These are phyloP conservation scores for Talaromyces sp. DNA, from an alignment of 2,329 filamentous ascomycete genomes.

Conservation along the genomic window DNA sequence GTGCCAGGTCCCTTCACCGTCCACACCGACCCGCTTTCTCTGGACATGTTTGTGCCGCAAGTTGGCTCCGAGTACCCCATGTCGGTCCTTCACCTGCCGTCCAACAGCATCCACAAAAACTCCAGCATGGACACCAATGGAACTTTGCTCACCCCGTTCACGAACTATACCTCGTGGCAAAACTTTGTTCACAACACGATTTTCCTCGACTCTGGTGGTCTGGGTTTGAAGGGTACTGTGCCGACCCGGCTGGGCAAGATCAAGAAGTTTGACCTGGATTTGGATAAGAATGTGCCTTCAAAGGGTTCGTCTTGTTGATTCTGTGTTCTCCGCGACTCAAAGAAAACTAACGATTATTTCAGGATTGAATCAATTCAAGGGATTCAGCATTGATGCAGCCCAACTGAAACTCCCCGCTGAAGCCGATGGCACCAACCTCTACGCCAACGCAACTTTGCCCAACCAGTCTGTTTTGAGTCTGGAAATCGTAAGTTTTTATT, in stretches of 20 bases:
- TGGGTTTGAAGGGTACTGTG: conserved; percentile 25
- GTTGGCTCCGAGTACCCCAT: conserved; percentile 22
- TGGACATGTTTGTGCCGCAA: conserved; percentile 31
- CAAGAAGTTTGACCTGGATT: conserved; percentile 26
- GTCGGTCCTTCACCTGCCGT: conserved; percentile 20
- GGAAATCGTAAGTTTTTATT: conserved; percentile 34
- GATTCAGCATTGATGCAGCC: conserved; percentile 44
- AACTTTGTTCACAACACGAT: conserved; percentile 29
- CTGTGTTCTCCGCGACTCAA: background rate
- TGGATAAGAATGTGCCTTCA: conserved; percentile 30
- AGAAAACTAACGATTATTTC: conserved; percentile 1
- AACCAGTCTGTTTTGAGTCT: conserved; percentile 55
- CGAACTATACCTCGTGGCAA: conserved; percentile 23
- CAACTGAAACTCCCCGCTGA: conserved; percentile 38
- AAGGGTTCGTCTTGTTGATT: conserved; percentile 22
- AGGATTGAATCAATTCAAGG: conserved; percentile 51
- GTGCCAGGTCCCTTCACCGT: conserved; percentile 32
- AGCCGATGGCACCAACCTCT: conserved; percentile 48
- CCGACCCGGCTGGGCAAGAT: conserved; percentile 26
- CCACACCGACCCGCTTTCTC: conserved; percentile 28
- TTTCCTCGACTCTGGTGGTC: conserved; percentile 19
- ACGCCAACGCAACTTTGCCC: conserved; percentile 50
- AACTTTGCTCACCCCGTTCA: conserved; percentile 20
- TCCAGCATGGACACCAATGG: conserved; percentile 24
- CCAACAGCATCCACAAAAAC: conserved; percentile 27